These are phyloP conservation scores for Smittium culicis DNA, from an alignment of 371 early-diverging fungal species.

Conservation along the genomic window DNA sequence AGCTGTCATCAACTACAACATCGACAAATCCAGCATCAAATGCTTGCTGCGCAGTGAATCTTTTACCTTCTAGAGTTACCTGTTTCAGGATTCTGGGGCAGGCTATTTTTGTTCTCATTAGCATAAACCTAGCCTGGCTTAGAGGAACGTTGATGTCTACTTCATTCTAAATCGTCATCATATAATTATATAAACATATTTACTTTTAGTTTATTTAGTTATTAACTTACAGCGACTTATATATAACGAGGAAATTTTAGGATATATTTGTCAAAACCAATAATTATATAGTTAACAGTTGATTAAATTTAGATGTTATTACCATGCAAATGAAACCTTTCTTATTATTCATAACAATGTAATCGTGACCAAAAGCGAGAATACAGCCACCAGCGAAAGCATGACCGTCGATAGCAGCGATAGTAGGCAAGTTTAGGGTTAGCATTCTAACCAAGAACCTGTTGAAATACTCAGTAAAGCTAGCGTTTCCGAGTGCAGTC, in stretches of 20 bases:
- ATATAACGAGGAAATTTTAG: no score
- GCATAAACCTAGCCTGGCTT: constrained; percentile 53
- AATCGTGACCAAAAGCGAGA: constrained; percentile 67
- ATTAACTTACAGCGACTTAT: no score
- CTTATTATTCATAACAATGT: constrained; percentile 65
- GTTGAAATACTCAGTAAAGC: neutral
- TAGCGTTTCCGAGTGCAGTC: neutral
- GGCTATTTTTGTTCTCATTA: constrained; percentile 44
- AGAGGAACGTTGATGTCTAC: constrained; percentile 56
- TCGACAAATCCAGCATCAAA: constrained; percentile 50
- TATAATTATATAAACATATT: no score
- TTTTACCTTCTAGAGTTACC: constrained; percentile 47
- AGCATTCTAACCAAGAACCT: constrained; percentile 33
- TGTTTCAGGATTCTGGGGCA: constrained; percentile 39
- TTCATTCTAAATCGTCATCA: no score
- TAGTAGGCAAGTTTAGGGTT: constrained; percentile 58
- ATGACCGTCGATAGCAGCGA: constrained; percentile 73
- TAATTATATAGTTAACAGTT: constrained; percentile 13
- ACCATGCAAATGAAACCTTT: constrained; percentile 46
- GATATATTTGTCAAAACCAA: no score
- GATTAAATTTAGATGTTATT: no score
- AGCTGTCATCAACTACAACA: constrained; percentile 28
- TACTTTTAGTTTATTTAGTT: no score
- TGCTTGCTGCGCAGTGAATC: constrained; percentile 48
- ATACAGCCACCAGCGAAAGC: constrained; percentile 75